These are phyloP conservation scores for Clarireedia paspali DNA, from an alignment of 2,329 filamentous ascomycete genomes.

Conservation along the genomic window DNA sequence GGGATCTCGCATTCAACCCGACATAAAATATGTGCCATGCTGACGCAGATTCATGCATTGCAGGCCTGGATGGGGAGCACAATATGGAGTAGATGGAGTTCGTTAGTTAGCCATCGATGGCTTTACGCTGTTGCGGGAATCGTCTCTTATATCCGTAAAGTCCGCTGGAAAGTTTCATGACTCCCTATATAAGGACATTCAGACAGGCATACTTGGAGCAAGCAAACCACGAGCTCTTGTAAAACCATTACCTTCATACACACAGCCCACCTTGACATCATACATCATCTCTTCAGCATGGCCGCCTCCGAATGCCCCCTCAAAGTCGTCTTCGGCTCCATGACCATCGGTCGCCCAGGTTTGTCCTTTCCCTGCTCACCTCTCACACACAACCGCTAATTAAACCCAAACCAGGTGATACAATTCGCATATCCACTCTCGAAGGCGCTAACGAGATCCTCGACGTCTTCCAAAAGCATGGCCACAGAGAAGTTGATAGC, in stretches of 20 bases:
- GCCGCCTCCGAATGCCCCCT: background rate
- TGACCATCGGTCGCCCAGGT: constrained; percentile 16
- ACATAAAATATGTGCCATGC: too few species aligned
- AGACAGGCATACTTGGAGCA: background rate
- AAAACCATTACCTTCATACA: too few species aligned
- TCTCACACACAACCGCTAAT: background rate
- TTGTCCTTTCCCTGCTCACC: background rate
- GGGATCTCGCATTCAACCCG: too few species aligned
- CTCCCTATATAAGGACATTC: too few species aligned
- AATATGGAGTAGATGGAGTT: background rate
- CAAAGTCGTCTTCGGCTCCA: constrained; percentile 17
- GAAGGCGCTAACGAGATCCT: constrained; percentile 34
- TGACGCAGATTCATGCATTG: too few species aligned
- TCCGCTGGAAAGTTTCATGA: background rate
- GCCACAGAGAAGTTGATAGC: constrained; percentile 64
- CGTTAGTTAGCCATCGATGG: background rate
- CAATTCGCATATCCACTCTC: background rate
- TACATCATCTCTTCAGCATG: background rate
- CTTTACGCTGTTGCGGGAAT: background rate
- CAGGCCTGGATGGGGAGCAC: too few species aligned
- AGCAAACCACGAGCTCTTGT: too few species aligned
- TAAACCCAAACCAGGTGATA: background rate
- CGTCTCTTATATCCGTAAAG: background rate
- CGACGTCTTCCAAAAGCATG: constrained; percentile 56
- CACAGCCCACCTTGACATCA: too few species aligned